Percentiles rank a stretch among this genome's conserved stretches.
Evolutionary conservation across 2,329 filamentous ascomycete species (phyloP).

Genomic region (Elsinoe batatas): DNA sequence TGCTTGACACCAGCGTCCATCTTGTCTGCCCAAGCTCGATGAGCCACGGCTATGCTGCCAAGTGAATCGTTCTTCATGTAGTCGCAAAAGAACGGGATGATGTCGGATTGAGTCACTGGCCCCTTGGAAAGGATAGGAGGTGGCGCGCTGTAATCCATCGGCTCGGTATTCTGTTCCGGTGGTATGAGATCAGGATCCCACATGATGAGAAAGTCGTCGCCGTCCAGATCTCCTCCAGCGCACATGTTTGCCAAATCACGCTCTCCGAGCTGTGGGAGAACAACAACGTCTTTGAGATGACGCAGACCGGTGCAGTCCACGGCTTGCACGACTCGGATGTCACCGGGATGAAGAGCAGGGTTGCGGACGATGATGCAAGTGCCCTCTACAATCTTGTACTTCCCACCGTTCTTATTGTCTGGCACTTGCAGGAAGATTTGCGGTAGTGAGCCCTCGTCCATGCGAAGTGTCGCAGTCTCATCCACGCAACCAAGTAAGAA

Average conservation of each 20-base stretch:
- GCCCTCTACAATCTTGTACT: conserved; percentile 60
- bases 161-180: conserved; percentile 54
- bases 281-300: conserved; percentile 75
- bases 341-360: conserved; percentile 85
- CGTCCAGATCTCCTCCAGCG: conserved; percentile 89
- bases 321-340: conserved; percentile 78
- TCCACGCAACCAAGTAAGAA: conserved; percentile 85
- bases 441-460: conserved; percentile 49
- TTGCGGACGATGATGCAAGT: conserved; percentile 81
- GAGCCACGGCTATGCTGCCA: conserved; percentile 67
- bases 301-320: conserved; percentile 63
- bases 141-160: conserved; percentile 66
- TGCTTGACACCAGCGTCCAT: conserved; percentile 53
- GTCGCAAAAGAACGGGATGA: conserved; percentile 76
- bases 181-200: conserved; percentile 76
- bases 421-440: conserved; percentile 85
- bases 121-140: conserved; percentile 47
- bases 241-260: conserved; percentile 86
- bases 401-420: conserved; percentile 33
- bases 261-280: conserved; percentile 76
- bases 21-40: conserved; percentile 66
- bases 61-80: conserved; percentile 90
- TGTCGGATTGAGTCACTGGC: conserved; percentile 60
- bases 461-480: conserved; percentile 60
- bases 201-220: conserved; percentile 89